Base-by-base conservation (phyloP, 768 basidiomycete species). In the Tricholoma sp. region DNA sequence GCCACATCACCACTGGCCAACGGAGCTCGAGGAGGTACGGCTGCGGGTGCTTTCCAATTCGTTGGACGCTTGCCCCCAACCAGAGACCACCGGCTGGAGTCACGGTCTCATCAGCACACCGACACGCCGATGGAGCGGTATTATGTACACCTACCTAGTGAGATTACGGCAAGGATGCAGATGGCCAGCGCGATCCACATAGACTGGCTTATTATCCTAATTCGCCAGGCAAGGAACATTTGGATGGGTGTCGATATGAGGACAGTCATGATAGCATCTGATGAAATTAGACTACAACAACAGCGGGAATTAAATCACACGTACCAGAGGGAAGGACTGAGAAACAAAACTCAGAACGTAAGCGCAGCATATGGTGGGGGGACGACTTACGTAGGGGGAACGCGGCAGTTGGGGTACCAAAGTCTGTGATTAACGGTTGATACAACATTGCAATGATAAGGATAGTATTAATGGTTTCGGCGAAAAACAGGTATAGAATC, bases 381-480 rank as follows among this genome's bases (percentile, higher is more conserved):
- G 53, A 9, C 7, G 42, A 55, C 66, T 50, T 42, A 75, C 73
- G 57, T 24, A 66, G 67, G 8, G 72, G 74, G 53, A 77, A 74
- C 18, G 17, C n/a, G 39, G 55, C 67, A 68, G 52, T 61, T 68
- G 0, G 66, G 67, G 6, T 39, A 72, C 76, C 75, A 48, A 72
- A 80, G 54, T 76, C 62, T 28, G 67, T 52, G 18, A 80, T 75
- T 1, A 80, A 68, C 0, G 78, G 76, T 55, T 80, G 71, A 52
- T 74, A 80, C 65, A 80, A 72, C 63, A 79, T 73, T 4, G 67
- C 71, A 53, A 80, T 75, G 59, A 77, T 73, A 57, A 72, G 74
- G 6, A 61, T 76, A 1, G 78, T 77, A 56, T 79, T 79, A 1
- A 73, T 55, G 0, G 76, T 73, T 56, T 79, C 78, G 15, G 73